Conservation (phyloP, 2,329 filamentous ascomycete species). For the Monosporascus ibericus region DNA sequence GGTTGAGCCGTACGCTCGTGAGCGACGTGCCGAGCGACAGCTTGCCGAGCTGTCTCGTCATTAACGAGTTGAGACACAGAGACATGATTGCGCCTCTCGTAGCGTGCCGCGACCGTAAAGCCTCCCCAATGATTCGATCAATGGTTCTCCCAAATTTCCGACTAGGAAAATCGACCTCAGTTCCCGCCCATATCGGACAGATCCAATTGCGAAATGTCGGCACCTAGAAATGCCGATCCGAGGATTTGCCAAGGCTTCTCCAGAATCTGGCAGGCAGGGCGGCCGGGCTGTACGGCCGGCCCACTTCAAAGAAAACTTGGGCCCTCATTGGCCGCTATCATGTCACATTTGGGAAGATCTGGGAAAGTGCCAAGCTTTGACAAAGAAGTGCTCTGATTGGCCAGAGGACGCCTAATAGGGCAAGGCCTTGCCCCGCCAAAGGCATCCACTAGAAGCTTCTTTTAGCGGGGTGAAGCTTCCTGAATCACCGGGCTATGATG, state of each 20-base stretch:
- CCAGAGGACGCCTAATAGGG: background rate
- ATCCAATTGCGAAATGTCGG: background rate
- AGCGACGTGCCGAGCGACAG: constrained; percentile 35
- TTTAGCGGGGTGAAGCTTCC: background rate
- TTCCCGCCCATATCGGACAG: too few relatives aligned
- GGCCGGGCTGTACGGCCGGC: background rate
- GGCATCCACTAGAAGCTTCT: background rate
- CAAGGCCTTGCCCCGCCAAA: background rate
- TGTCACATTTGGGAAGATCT: background rate
- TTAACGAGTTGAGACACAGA: constrained; percentile 31
- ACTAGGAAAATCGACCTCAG: background rate
- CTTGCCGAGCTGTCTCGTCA: constrained; percentile 32
- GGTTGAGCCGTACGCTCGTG: constrained; percentile 35
- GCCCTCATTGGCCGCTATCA: background rate
- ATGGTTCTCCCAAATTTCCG: background rate
- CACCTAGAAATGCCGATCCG: background rate
- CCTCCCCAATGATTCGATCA: background rate
- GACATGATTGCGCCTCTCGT: constrained; percentile 14
- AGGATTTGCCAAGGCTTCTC: background rate
- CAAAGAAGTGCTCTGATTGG: background rate
- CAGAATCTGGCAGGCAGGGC: background rate
- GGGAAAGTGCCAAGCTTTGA: background rate
- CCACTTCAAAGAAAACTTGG: background rate
- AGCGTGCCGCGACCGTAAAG: background rate
- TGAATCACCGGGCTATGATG: background rate